Base-by-base conservation (phyloP, 2,329 filamentous ascomycete genomes). In the Biscogniauxia marginata region DNA sequence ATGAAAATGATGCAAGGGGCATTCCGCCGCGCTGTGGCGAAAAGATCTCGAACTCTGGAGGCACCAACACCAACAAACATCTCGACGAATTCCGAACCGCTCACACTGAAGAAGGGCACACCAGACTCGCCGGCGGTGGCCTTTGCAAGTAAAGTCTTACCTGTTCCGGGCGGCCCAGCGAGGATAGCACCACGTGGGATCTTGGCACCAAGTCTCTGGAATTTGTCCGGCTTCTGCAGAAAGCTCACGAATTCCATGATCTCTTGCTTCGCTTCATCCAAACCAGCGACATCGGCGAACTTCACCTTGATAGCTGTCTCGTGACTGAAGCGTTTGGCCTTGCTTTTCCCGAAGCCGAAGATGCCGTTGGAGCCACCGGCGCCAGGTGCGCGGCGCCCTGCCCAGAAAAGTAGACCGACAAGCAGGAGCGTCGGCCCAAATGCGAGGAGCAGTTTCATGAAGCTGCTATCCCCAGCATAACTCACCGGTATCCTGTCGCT, bases 181-280 rank as follows among this genome's bases (percentile, higher is more conserved):
- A 99, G 83, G 71, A 99, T 97, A 49, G 95, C 95, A 69, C 95
- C 95, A 62, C 95, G 91, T 39, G 95, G 95, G 52, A 99, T 99
- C 80, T 99, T 99, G 60, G 95, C 95, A 67, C 95, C 95, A 18
- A 99, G 85, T 73, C 90, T 90, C 77, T 96, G 88, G 76, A 96
- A 99, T 63, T 90, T 87, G 67, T 91, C 90, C 0, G 95, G 95
- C 68, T 95, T 89, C 79, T 97, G 93, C 61, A 99, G 77, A 80
- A 99, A 99, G 71, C 89, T 93, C 65, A 99, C 95, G 68, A 99
- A 99, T 75, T 99, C 95, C 92, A 98, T 97, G 65, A 99, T 99
- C 75, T 99, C 95, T 55, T 87, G 81, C 82, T 99, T 99, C 55
- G 95, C 95, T 76, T 99, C 95, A 72, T 99, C 95, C 87, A 98